Evolutionary conservation across 768 basidiomycete species (phyloP).

Genomic region (Strobilomyces dryophilus): DNA sequence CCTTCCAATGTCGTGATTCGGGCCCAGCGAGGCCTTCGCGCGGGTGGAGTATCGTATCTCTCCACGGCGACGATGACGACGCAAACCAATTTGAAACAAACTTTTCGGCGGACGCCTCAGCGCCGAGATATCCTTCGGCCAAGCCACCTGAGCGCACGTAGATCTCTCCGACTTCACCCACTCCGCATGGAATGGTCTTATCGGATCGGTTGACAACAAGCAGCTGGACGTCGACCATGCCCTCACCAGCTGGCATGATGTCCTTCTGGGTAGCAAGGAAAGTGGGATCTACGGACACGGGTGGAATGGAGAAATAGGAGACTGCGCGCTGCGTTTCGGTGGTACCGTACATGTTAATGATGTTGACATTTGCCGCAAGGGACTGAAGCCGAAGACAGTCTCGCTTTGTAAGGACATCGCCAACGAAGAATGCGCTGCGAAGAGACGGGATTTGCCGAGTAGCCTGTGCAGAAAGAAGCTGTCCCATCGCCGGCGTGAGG

Average conservation of each 20-base stretch:
- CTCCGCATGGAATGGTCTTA: conserved; percentile 78
- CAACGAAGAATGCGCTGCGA: conserved; percentile 93
- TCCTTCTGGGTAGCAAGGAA: conserved; percentile 95
- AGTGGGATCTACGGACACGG: conserved; percentile 76
- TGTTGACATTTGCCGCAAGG: conserved; percentile 86
- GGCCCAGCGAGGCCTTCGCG: conserved; percentile 52
- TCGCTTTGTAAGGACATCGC: conserved; percentile 97
- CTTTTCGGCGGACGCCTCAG: conserved; percentile 80
- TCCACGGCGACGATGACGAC: conserved; percentile 40
- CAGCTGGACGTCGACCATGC: conserved; percentile 97
- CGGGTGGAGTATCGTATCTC: conserved; percentile 72
- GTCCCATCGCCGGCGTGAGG: conserved; percentile 98
- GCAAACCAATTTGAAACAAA: conserved; percentile 95
- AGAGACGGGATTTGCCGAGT: conserved; percentile 81
- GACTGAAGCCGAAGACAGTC: conserved; percentile 93
- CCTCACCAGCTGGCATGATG: conserved; percentile 94
- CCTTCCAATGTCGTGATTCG: conserved; percentile 86
- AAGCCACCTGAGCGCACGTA: conserved; percentile 96
- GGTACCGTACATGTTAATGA: conserved; percentile 99
- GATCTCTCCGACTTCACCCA: conserved; percentile 98
- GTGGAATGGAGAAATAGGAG: conserved; percentile 92
- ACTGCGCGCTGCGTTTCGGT: conserved; percentile 99
- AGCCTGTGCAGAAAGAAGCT: conserved; percentile 88
- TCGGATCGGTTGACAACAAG: conserved; percentile 92
- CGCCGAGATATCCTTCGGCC: conserved; percentile 91